Conservation (phyloP, 257 asterid species). For the Solanum gandarillasii region DNA sequence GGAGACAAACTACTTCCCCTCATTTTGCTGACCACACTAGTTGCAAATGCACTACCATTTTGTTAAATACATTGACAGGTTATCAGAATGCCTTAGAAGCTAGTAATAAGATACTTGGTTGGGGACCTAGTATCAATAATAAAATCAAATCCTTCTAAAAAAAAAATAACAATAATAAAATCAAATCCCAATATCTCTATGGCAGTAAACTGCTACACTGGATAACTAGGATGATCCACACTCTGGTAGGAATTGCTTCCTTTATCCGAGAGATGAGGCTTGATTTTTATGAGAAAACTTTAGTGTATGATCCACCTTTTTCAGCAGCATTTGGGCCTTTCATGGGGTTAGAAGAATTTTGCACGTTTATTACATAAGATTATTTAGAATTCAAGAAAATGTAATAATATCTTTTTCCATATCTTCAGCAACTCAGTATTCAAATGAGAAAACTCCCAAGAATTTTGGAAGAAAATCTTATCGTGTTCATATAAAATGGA, state of each 20-base stretch:
- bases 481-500: constrained; percentile 65
- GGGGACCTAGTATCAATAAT: neutral
- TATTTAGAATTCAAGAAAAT: neutral
- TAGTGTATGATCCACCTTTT: neutral
- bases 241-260: neutral
- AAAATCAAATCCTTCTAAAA: neutral
- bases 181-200: neutral
- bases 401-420: neutral
- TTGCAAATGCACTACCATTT: neutral
- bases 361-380: neutral
- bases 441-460: neutral
- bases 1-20: neutral
- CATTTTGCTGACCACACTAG: neutral
- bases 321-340: neutral
- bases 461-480: neutral
- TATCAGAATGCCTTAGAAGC: neutral
- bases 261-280: neutral
- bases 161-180: no score
- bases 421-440: neutral
- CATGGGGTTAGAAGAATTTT: neutral
- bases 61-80: neutral
- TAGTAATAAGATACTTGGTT: neutral
- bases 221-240: neutral
- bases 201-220: neutral
- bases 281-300: neutral